Evolutionary conservation across 805 yeast species (phyloP), one percentile per base, ranked within the genome.

Genomic region (Grigorovia humatica): DNA sequence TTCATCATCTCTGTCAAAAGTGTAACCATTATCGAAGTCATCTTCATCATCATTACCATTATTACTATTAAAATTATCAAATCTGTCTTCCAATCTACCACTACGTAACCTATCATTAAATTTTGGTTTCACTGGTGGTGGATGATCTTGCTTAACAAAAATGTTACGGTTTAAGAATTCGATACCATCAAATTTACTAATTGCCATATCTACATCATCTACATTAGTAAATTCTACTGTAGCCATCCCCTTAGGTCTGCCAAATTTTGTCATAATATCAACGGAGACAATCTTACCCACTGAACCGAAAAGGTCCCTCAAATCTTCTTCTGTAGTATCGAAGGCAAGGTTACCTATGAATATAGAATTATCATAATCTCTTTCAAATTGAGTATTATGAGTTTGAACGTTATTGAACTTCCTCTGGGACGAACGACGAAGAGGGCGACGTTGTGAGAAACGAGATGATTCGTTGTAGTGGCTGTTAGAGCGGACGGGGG

Each of bases 61-160:
- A 38, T 38, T n/a, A 15, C 8, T 15, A 13, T 38, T 38, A n/a
- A 38, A 38, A 38, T 38, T n/a, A 38, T 38, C 42, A 38, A 38
- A 38, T 38, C 42, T 38, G 15, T 18, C 27, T 18, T 42, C 49
- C 23, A 47, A 27, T 49, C 49, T 48, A 18, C 48, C 49, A 35
- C 52, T 45, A 20, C 15, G 59, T 65, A 47, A 50, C 95, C 47
- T 48, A 8, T n/a, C 42, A 38, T 15, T n/a, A 38, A 38, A 96
- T 53, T 81, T 84, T 60, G 96, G 23, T 53, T 15, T 12, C 47
- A 56, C 70, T 59, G 91, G 93, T 29, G 93, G 93, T 38, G 93
- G 93, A 64, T 86, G 83, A 69, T 89, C 95, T 66, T 84, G 93
- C 70, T 96, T 82, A 12, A 90, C 95, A 67, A 84, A 88, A 44